phyloP scores from a whole-genome alignment of 345 rosid species.

The Raphanus raphanistrum region DNA sequence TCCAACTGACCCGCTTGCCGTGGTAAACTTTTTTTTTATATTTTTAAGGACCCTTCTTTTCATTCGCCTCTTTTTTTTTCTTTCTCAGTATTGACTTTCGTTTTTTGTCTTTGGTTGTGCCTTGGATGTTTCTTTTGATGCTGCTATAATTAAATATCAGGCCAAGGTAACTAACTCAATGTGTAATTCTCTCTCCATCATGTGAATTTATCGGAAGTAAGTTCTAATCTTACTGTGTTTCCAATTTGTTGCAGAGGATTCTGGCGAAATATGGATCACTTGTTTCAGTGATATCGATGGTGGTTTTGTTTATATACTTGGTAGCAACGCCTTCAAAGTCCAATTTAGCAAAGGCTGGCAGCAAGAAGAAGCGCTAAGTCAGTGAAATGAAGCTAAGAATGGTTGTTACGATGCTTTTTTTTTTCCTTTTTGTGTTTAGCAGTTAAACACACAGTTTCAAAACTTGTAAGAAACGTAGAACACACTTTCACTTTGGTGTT shows the following conservation, averaged over 20 bases:
- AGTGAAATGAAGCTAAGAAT: constrained; percentile 13
- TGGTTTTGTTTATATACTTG: constrained; percentile 71
- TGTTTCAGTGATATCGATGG: constrained; percentile 70
- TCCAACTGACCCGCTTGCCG: constrained; percentile 62
- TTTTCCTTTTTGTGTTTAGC: constrained; percentile 20
- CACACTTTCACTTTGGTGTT: constrained; percentile 30
- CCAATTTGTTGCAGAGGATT: constrained; percentile 63
- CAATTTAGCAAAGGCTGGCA: constrained; percentile 53
- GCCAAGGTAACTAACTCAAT: constrained; percentile 63
- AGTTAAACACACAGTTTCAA: constrained; percentile 26
- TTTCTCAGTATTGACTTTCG: constrained; percentile 21
- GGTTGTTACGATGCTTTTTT: constrained; percentile 11
- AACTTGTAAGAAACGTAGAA: constrained; percentile 29
- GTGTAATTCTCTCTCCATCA: not conserved
- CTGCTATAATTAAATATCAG: constrained; percentile 45
- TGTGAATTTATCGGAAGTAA: constrained; percentile 1
- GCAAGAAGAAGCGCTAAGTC: constrained; percentile 84
- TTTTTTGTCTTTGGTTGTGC: constrained; percentile 33
- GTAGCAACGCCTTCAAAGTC: constrained; percentile 70
- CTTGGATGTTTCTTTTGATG: constrained; percentile 41
- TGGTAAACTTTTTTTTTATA: constrained; percentile 47
- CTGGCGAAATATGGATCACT: constrained; percentile 77
- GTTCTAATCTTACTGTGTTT: constrained; percentile 5
- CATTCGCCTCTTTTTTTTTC: not conserved
- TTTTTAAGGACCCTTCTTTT: not conserved